Evolutionary conservation across 2,329 filamentous ascomycete species (phyloP), one percentile per base, ranked within the genome.

Genomic region (Fusarium mundagurra): DNA sequence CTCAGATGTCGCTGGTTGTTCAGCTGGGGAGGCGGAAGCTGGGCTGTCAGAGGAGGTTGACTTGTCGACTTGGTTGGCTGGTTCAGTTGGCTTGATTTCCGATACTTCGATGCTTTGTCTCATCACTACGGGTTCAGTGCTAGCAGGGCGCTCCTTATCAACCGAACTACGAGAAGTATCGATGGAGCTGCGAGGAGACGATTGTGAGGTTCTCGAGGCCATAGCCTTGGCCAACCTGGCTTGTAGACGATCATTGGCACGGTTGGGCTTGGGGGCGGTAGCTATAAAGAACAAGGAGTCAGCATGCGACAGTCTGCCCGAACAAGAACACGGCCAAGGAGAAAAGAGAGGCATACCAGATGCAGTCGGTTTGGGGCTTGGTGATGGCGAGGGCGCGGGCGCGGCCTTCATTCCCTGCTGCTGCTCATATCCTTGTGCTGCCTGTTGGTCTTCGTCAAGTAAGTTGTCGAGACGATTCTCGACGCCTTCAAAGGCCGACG

Each of bases 401-500:
- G 68, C 36, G 27, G 41, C 47, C 38, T 70, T 71, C 73, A 75
- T 75, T 66, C 73, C 66, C 63, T 75, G 73, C 29, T 75, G 73
- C 24, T 75, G 73, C 39, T 75, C 72, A 50, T 75, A 73, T 45
- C 55, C 44, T 39, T 73, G 73, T 39, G 55, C 29, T 43, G 41
- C 53, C 44, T 71, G 65, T 69, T 77, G 77, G 48, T 92, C 91
- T 63, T 94, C 91, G 75, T 98, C 95, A 69, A 99, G 88, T 67
- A 99, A 97, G 57, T 90, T 95, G 82, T 99, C 96, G 68, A 99
- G 89, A 48, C 94, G 92, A 68, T 95, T 97, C 85, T 99, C 96
- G 66, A 99, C 93, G 69, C 95, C 95, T 62, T 95, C 95, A 69
- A 98, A 94, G 73, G 96, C 95, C 83, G 96, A 94, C 74, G 95